These are phyloP conservation scores for Wickerhamomyces canadensis DNA, from an alignment of 805 yeast genomes.

Conservation along the genomic window DNA sequence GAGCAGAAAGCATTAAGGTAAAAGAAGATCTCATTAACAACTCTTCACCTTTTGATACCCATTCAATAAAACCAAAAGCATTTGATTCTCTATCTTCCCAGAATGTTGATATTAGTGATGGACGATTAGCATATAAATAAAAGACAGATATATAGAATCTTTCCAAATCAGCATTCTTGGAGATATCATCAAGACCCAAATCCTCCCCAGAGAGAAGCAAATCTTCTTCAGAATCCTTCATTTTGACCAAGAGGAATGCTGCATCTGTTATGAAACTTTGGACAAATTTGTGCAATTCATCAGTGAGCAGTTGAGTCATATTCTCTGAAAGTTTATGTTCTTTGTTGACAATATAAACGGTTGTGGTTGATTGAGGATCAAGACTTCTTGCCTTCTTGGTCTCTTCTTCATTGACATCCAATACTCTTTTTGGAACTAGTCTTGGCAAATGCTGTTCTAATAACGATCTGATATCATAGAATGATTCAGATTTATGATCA, in stretches of 20 bases:
- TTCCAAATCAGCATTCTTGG: slow-evolving; percentile 80
- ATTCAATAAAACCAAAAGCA: slow-evolving; percentile 73
- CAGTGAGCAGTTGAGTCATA: slow-evolving; percentile 26
- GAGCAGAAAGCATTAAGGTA: slow-evolving; percentile 70
- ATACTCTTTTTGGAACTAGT: slow-evolving; percentile 44
- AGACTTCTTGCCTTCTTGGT: slow-evolving; percentile 29
- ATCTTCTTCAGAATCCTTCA: slow-evolving; percentile 74
- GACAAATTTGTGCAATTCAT: slow-evolving; percentile 45
- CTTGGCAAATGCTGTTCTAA: slow-evolving; percentile 64
- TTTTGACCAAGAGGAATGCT: slow-evolving; percentile 59
- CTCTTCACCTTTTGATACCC: slow-evolving; percentile 83
- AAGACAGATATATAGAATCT: slow-evolving; percentile 75
- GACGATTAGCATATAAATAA: slow-evolving; percentile 60
- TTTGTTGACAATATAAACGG: slow-evolving; percentile 18
- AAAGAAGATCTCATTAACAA: slow-evolving; percentile 79
- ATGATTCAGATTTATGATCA: slow-evolving; percentile 37
- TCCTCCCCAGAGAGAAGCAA: slow-evolving; percentile 53
- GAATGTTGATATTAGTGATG: slow-evolving; percentile 49
- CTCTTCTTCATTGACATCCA: slow-evolving; percentile 42
- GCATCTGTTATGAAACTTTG: slow-evolving; percentile 54
- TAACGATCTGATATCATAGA: slow-evolving; percentile 61
- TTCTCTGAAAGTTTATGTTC: slow-evolving; percentile 20
- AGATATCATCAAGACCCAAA: slow-evolving; percentile 53
- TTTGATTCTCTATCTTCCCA: slow-evolving; percentile 68
- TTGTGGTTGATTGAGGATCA: slow-evolving; percentile 14